Evolutionary conservation across 2,329 filamentous ascomycete species (phyloP).

Genomic region (Cercospora sesami): DNA sequence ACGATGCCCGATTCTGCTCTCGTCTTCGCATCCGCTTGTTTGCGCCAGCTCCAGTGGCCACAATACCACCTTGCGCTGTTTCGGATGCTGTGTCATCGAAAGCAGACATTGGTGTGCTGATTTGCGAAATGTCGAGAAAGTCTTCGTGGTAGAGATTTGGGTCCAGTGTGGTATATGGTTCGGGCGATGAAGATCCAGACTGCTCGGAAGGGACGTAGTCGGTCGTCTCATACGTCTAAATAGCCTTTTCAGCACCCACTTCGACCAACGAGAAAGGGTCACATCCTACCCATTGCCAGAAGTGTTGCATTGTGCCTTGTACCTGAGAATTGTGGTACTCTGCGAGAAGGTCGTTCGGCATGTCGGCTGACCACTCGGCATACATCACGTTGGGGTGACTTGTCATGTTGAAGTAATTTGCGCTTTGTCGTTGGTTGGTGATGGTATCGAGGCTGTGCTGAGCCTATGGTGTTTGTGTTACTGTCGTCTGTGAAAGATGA

Average conservation of each 20-base stretch:
- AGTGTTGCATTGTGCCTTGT: background rate
- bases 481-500: background rate
- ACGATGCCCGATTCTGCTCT: background rate
- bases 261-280: background rate
- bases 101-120: conserved; percentile 2
- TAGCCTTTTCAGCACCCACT: background rate
- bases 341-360: background rate
- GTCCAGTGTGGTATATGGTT: background rate
- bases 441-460: background rate
- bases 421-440: background rate
- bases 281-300: background rate
- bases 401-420: background rate
- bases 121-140: conserved; percentile 13
- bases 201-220: background rate
- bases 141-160: conserved; percentile 7
- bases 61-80: background rate
- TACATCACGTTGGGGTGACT: background rate
- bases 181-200: background rate
- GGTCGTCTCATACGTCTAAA: background rate
- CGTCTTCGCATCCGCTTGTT: background rate
- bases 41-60: background rate
- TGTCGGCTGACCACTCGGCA: background rate
- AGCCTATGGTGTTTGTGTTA: background rate
- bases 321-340: background rate
- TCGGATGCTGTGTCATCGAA: conserved; percentile 5